Evolutionary conservation across 176 grass and related monocot genomes (phyloP).

Genomic region (Cenchrus fungigraminus): DNA sequence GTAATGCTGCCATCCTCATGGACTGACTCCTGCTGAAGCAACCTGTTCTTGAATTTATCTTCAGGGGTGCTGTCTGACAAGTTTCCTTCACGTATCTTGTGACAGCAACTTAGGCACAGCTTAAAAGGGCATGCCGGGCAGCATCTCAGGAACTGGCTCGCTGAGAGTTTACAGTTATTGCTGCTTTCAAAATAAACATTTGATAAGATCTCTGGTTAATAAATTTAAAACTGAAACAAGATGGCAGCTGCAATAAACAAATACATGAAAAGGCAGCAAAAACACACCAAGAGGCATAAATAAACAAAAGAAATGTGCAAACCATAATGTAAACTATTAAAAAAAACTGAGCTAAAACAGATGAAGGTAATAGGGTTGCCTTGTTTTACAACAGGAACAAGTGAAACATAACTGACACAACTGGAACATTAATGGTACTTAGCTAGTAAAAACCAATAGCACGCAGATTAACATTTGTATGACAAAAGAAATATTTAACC

Average conservation of each 20-base stretch:
- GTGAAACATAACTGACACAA: conserved; percentile 11
- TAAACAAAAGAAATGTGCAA: conserved; percentile 20
- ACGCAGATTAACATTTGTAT: not conserved
- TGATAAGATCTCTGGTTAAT: not conserved
- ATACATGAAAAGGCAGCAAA: not conserved
- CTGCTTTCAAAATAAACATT: conserved; percentile 52
- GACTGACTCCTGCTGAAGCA: conserved; percentile 62
- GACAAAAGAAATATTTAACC: not conserved
- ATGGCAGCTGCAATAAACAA: conserved; percentile 18
- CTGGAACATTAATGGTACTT: not conserved
- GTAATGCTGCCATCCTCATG: conserved; percentile 66
- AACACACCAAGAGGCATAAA: not conserved
- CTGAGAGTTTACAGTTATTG: conserved; percentile 70
- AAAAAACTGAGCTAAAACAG: not conserved
- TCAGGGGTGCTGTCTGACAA: conserved; percentile 45
- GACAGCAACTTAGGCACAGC: conserved; percentile 86
- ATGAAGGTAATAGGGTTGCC: not conserved
- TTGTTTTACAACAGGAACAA: not conserved
- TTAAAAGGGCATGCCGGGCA: conserved; percentile 81
- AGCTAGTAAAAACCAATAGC: not conserved
- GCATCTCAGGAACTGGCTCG: conserved; percentile 64
- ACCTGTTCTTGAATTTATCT: conserved; percentile 51
- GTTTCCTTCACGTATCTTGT: conserved; percentile 67
- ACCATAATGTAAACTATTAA: not conserved
- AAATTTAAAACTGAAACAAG: conserved; percentile 35